Base-by-base conservation (phyloP, 306 rosid species). In the Parietaria judaica region DNA sequence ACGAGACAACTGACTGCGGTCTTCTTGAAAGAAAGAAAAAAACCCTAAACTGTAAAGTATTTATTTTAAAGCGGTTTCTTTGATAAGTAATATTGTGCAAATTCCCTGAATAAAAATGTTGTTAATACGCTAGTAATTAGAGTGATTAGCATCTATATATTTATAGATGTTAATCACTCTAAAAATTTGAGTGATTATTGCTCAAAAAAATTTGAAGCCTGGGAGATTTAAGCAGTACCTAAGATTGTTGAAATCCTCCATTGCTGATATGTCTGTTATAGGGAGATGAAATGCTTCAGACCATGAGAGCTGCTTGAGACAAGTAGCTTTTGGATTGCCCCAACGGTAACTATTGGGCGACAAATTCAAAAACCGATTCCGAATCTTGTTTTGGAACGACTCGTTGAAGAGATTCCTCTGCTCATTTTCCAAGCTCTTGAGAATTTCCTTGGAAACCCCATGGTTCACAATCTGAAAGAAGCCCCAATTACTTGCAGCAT, bases 391-490 rank as follows among this genome's bases (percentile, higher is more conserved):
- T 0, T 37, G 51, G 72, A 80, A 83, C 50, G 94, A 77, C n/a
- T 39, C 51, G 44, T 52, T 70, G 61, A 88, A 88, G 36, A 81
- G 54, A 68, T 67, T 55, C 74, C 31, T 74, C 61, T 77, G 79
- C 69, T 81, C 86, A 41, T 31, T 14, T 66, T 54, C 16, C 69
- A 88, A 56, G 47, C 37, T 77, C 41, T 67, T 66, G 12, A 85
- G 71, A 39, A 65, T 34, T 43, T 78, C 73, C 47, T 77, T 71
- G 4, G 83, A 45, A 69, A 85, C 41, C 38, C 94, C 90, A 70
- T 88, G 96, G 55, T 85, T 83, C 51, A 80, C 66, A 51, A 85
- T 68, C 60, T 83, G 94, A 52, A 88, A 88, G 58, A 88, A 77
- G 17, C 96, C 96, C 90, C 88, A 83, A 7, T 60, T 59, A 10